Evolutionary conservation across 495 filamentous ascomycete species (phyloP).

Genomic region (Eremomyces bilateralis): DNA sequence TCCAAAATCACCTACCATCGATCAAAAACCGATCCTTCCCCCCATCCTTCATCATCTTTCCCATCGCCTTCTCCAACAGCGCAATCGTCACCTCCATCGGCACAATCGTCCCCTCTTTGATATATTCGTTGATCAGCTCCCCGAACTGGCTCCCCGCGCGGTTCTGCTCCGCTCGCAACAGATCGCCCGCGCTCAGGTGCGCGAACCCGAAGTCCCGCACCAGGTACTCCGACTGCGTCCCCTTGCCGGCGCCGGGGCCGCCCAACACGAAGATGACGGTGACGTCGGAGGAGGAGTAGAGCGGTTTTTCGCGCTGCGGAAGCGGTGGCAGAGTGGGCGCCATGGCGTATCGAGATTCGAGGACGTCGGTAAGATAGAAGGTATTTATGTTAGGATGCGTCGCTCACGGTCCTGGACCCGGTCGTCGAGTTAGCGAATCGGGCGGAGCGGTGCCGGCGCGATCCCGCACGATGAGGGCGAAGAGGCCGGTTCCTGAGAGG

Average conservation of each 20-base stretch:
- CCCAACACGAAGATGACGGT: conserved; percentile 78
- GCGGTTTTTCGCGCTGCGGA: conserved; percentile 30
- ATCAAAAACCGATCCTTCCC: conserved; percentile 53
- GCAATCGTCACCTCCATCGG: conserved; percentile 97
- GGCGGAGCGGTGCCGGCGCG: conserved; percentile 21
- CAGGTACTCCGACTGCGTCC: conserved; percentile 73
- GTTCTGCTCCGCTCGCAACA: conserved; percentile 82
- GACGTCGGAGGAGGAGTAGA: conserved; percentile 59
- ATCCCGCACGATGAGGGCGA: conserved; percentile 38
- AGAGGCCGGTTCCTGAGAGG: conserved; percentile 33
- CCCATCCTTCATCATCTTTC: conserved; percentile 27
- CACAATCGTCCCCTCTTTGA: conserved; percentile 83
- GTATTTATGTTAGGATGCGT: conserved; percentile 1
- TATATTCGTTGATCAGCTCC: conserved; percentile 70
- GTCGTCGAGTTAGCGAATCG: conserved; percentile 6
- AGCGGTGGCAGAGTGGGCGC: background rate
- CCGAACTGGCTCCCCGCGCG: conserved; percentile 71
- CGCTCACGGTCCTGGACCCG: conserved; percentile 5
- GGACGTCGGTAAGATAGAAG: background rate
- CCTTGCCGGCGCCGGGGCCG: conserved; percentile 59
- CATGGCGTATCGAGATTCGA: no score
- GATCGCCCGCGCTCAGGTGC: conserved; percentile 82
- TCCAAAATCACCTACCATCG: no score
- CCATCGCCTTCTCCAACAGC: conserved; percentile 83
- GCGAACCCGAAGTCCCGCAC: conserved; percentile 80